Evolutionary conservation across 805 yeast species (phyloP).

Genomic region (Candida chauliodis): DNA sequence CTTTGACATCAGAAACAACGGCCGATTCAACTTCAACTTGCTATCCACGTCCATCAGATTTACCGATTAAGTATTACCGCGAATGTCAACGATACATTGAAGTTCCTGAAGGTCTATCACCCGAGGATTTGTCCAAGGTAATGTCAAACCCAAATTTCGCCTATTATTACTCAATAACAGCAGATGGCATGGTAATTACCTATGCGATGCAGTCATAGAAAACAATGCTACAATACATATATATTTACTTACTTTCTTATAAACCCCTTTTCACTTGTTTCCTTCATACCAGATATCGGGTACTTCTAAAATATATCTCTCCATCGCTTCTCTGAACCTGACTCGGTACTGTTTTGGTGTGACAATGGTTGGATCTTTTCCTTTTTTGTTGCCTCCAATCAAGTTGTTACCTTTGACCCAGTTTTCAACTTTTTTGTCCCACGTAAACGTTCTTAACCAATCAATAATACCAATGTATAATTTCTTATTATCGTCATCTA

Average conservation of each 20-base stretch:
- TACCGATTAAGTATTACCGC: neutral
- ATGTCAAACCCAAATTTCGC: too few relatives aligned
- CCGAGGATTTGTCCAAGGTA: too few relatives aligned
- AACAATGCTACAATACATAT: too few relatives aligned
- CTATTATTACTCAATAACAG: too few relatives aligned
- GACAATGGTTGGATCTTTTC: conserved; percentile 93
- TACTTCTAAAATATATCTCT: conserved; percentile 87
- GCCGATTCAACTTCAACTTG: neutral
- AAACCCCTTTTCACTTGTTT: conserved; percentile 10
- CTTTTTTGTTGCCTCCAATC: conserved; percentile 76
- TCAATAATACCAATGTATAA: conserved; percentile 92
- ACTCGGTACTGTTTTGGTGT: conserved; percentile 95
- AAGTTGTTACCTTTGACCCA: conserved; percentile 93
- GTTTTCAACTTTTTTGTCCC: conserved; percentile 97
- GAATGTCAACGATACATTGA: neutral
- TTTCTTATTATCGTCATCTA: conserved; percentile 59
- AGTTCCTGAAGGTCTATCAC: neutral
- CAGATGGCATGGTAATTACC: too few relatives aligned
- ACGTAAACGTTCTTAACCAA: conserved; percentile 91
- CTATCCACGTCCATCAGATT: neutral
- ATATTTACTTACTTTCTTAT: too few relatives aligned
- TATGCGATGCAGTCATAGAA: neutral
- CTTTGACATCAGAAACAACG: neutral
- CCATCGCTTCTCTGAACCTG: conserved; percentile 97
- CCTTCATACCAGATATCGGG: conserved; percentile 68